Evolutionary conservation across 495 filamentous ascomycete species (phyloP), one percentile per base, ranked within the genome.

Genomic region (Podospora pseudoanserina): DNA sequence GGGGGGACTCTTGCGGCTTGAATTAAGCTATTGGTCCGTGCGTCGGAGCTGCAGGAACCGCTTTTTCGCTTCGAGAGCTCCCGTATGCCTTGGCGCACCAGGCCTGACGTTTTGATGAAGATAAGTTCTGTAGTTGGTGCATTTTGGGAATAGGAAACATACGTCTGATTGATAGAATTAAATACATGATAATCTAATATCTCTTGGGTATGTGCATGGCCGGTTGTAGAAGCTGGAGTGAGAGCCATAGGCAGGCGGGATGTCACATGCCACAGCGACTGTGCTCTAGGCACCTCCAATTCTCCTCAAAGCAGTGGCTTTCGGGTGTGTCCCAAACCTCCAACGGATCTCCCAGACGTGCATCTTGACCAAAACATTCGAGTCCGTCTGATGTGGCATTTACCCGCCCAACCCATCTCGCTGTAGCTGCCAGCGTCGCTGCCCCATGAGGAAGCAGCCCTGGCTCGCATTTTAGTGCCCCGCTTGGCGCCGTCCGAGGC

Each of bases 21-120:
- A 68, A 57, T 71, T 49, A 71, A 66, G 60, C 63, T 71, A 68
- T 55, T 71, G 69, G 69, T 71, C 63, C 16, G 69, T 71, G 69
- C 69, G 30, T 20, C 5, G 9, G 26, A 49, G 39, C 65, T 65
- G 66, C 69, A 71, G 44, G 61, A 49, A 49, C 39, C 39, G 39
- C 39, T 49, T 49, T 49, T 49, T 49, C 39, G 39, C 39, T 49
- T 49, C 39, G 39, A 49, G 39, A 49, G 39, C 39, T 49, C 13
- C 39, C 39, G 13, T 3, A 11, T 49, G 39, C 0, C 39, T 49
- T 49, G 39, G 39, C 39, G 9, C 39, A 49, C 7, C 13, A 49
- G 13, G 6, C 39, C 39, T 49, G 39, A 49, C 39, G 2, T 49
- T 49, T 13, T 49, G 39, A 49, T 13, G 39, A 49, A 49, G 39